phyloP scores from a whole-genome alignment of 305 asterid genomes.

The Fraxinus ornus region DNA sequence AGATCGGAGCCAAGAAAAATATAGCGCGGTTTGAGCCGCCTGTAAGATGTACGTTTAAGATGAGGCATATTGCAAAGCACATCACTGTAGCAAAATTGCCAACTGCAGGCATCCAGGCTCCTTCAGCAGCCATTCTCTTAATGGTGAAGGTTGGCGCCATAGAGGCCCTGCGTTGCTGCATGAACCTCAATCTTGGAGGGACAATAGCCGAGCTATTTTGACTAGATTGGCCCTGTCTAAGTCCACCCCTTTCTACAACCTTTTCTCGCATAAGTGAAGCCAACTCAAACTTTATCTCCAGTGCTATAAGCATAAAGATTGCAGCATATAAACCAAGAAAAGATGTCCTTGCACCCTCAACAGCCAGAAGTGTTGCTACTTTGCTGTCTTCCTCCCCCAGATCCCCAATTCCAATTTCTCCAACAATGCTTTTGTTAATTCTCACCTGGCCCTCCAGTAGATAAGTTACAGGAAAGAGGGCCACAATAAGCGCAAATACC shows the following conservation, averaged over 20 bases:
- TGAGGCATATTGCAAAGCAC: constrained; percentile 91
- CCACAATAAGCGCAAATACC: constrained; percentile 93
- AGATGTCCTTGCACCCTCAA: constrained; percentile 96
- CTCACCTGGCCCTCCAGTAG: constrained; percentile 94
- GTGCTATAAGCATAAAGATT: constrained; percentile 90
- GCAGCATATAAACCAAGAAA: constrained; percentile 95
- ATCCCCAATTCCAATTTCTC: constrained; percentile 48
- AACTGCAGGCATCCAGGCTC: constrained; percentile 99
- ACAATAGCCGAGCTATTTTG: constrained; percentile 62
- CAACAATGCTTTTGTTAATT: constrained; percentile 57
- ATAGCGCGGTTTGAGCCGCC: constrained; percentile 96
- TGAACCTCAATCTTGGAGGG: constrained; percentile 87
- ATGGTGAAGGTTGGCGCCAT: constrained; percentile 72
- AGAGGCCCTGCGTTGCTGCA: constrained; percentile 91
- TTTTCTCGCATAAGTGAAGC: constrained; percentile 82
- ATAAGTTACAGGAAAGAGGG: constrained; percentile 96
- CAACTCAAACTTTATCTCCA: constrained; percentile 93
- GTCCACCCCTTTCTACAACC: constrained; percentile 61
- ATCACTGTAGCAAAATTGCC: constrained; percentile 93
- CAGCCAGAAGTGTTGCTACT: constrained; percentile 74
- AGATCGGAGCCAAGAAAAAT: constrained; percentile 89
- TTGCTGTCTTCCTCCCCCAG: constrained; percentile 70
- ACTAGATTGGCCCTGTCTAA: constrained; percentile 69
- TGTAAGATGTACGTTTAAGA: constrained; percentile 73
- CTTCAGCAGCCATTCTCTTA: constrained; percentile 80